phyloP scores from a whole-genome alignment of 768 basidiomycete species.

The Mycena rosella region DNA sequence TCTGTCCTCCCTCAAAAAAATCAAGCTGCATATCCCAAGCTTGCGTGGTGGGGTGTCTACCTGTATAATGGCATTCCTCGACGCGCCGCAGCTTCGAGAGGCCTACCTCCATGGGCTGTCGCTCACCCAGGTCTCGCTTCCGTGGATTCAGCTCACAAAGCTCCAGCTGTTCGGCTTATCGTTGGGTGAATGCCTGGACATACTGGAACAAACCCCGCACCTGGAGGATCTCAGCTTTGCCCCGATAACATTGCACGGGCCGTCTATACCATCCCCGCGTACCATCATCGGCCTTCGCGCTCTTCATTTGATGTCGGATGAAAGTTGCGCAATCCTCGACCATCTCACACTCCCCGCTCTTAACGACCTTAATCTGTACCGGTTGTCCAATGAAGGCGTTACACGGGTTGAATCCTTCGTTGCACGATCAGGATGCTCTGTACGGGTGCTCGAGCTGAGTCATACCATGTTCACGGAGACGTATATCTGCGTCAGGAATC shows the following conservation, averaged over 20 bases:
- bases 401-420: background rate
- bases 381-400: background rate
- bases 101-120: background rate
- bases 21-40: background rate
- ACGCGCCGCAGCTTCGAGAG: conserved; percentile 8
- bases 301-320: background rate
- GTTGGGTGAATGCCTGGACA: background rate
- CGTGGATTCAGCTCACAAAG: background rate
- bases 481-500: background rate
- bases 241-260: background rate
- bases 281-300: background rate
- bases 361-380: background rate
- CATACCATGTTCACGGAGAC: background rate
- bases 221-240: background rate
- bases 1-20: background rate
- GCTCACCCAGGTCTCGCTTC: background rate
- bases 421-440: background rate
- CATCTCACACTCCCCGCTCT: background rate
- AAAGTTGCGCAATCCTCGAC: background rate
- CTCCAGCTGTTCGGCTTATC: background rate
- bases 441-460: background rate
- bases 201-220: background rate
- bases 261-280: background rate
- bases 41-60: background rate
- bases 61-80: background rate